Percentiles rank a stretch among this genome's conserved stretches.
phyloP scores from a whole-genome alignment of 1,284 basidiomycete species.

The Leccinum fallax region DNA sequence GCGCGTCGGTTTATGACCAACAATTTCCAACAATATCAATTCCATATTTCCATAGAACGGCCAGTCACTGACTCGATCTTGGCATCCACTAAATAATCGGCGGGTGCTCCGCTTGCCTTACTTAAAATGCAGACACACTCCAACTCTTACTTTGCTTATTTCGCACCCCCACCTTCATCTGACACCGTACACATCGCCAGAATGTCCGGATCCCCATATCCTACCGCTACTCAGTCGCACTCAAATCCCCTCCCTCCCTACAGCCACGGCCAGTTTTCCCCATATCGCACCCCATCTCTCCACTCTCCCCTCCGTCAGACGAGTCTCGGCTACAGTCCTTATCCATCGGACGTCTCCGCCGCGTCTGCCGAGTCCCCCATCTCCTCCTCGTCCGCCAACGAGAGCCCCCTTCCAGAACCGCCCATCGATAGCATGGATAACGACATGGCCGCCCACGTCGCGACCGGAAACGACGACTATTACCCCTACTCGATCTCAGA shows the following conservation, averaged over 20 bases:
- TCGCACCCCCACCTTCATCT: slow-evolving; percentile 24
- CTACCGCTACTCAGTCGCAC: slow-evolving; percentile 21
- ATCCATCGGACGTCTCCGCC: slow-evolving; percentile 34
- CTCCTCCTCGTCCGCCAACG: slow-evolving; percentile 37
- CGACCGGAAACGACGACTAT: slow-evolving; percentile 31
- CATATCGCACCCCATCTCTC: slow-evolving; percentile 30
- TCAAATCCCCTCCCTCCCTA: slow-evolving; percentile 18
- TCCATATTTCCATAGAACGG: slow-evolving; percentile 39
- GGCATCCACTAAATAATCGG: slow-evolving; percentile 24
- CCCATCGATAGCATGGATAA: slow-evolving; percentile 36
- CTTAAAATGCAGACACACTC: slow-evolving; percentile 34
- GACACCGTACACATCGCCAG: slow-evolving; percentile 16
- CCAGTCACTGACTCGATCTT: slow-evolving; percentile 19
- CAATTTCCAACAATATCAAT: slow-evolving; percentile 38
- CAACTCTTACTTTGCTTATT: slow-evolving; percentile 23
- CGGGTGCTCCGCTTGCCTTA: slow-evolving; percentile 19
- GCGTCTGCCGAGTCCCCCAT: slow-evolving; percentile 37
- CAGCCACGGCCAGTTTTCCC: slow-evolving; percentile 25
- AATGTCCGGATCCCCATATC: slow-evolving; percentile 30
- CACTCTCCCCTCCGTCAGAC: slow-evolving; percentile 24
- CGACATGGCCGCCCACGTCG: slow-evolving; percentile 31
- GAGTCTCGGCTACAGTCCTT: slow-evolving; percentile 31
- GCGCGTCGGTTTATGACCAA: slow-evolving; percentile 38
- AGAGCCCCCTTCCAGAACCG: slow-evolving; percentile 37
- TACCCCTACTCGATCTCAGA: slow-evolving; percentile 32